Percentiles rank a stretch among this genome's conserved stretches.
Evolutionary conservation across 371 early-diverging fungal species (phyloP).

Genomic region (Mortierella sp.): DNA sequence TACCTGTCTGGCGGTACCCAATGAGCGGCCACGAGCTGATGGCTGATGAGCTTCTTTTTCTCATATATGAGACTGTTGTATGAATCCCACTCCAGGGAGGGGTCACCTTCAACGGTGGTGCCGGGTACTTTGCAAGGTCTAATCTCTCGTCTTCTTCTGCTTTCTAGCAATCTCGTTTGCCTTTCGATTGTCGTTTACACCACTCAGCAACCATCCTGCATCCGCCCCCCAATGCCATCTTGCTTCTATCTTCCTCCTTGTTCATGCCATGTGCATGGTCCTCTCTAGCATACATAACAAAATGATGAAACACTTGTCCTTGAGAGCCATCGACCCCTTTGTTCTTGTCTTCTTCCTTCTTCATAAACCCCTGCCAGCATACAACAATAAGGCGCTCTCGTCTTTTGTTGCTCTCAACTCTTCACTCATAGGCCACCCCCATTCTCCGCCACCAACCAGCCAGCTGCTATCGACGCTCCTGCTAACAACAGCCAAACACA

Average conservation of each 20-base stretch:
- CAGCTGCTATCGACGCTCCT: too few relatives aligned
- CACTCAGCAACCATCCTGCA: too few relatives aligned
- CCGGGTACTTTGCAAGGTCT: too few relatives aligned
- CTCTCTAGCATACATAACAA: background rate
- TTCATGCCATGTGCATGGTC: background rate
- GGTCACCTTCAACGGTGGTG: too few relatives aligned
- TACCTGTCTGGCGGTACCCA: slow-evolving; percentile 1
- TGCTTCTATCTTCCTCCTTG: too few relatives aligned
- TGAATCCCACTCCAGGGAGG: too few relatives aligned
- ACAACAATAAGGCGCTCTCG: background rate
- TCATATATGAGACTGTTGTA: too few relatives aligned
- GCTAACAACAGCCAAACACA: background rate
- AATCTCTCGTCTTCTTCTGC: too few relatives aligned
- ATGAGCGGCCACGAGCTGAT: background rate
- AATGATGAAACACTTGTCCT: background rate
- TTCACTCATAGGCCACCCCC: background rate
- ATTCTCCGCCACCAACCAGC: slow-evolving; percentile 10
- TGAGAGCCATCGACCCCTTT: slow-evolving; percentile 12
- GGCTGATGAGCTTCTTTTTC: background rate
- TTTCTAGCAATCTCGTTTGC: too few relatives aligned
- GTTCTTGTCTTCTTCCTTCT: background rate
- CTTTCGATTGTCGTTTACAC: too few relatives aligned
- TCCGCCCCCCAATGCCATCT: too few relatives aligned
- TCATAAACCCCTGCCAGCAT: background rate
- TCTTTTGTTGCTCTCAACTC: background rate